These are phyloP conservation scores for Boletus fagicola DNA, from an alignment of 768 basidiomycete genomes.

Conservation along the genomic window DNA sequence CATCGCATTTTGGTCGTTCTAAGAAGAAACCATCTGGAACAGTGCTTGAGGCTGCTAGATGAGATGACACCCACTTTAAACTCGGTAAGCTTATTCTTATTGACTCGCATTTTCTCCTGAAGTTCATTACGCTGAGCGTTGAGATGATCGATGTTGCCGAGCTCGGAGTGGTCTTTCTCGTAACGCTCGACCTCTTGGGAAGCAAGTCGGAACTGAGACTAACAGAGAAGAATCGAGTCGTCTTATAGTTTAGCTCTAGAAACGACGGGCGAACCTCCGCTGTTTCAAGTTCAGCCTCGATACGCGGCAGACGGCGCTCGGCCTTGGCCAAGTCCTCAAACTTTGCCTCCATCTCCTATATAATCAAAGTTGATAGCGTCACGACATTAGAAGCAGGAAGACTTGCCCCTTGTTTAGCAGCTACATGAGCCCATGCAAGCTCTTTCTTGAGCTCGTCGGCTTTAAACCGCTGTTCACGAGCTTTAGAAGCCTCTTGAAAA, in stretches of 20 bases:
- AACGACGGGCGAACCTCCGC: slow-evolving; percentile 36
- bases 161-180: slow-evolving; percentile 40
- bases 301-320: slow-evolving; percentile 38
- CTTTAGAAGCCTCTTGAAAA: slow-evolving; percentile 72
- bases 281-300: slow-evolving; percentile 38
- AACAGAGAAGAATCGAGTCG: background rate
- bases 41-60: background rate
- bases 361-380: background rate
- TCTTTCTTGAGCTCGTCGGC: slow-evolving; percentile 73
- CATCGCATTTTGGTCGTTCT: slow-evolving; percentile 56
- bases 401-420: slow-evolving; percentile 62
- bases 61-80: slow-evolving; percentile 41
- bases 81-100: slow-evolving; percentile 42
- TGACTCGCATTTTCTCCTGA: slow-evolving; percentile 42
- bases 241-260: background rate
- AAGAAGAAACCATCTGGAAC: slow-evolving; percentile 6
- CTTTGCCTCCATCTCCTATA: slow-evolving; percentile 45
- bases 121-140: slow-evolving; percentile 36
- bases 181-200: slow-evolving; percentile 36
- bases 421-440: slow-evolving; percentile 85
- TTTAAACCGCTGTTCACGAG: slow-evolving; percentile 66
- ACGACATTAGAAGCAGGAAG: background rate
- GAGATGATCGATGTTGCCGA: slow-evolving; percentile 51
- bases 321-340: slow-evolving; percentile 41
- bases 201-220: slow-evolving; percentile 37